These are phyloP conservation scores for Sporothrix brunneoviolacea DNA, from an alignment of 2,329 filamentous ascomycete genomes.

Conservation along the genomic window DNA sequence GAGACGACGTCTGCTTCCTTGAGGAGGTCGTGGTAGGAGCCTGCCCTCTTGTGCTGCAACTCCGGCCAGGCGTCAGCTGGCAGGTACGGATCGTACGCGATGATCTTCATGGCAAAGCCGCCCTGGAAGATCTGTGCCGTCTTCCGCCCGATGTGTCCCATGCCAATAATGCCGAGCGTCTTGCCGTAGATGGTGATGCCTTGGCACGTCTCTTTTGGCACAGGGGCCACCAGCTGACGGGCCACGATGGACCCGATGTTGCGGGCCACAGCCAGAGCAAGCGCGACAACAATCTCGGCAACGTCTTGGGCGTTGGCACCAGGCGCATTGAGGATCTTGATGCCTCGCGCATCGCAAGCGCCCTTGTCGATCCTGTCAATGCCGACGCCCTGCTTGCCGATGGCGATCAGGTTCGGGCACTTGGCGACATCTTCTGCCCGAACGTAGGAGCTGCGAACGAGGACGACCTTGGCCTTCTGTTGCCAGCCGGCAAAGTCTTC, in stretches of 20 bases:
- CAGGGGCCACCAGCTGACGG: slow-evolving; percentile 20
- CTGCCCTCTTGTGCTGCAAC: too few species aligned
- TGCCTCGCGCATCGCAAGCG: slow-evolving; percentile 19
- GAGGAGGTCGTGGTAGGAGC: slow-evolving; percentile 28
- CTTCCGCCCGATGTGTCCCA: slow-evolving; percentile 30
- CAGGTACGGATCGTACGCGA: slow-evolving; percentile 31
- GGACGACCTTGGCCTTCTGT: background rate
- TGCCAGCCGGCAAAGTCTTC: background rate
- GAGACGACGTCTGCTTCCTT: slow-evolving; percentile 27
- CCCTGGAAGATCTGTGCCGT: slow-evolving; percentile 30
- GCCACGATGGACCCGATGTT: slow-evolving; percentile 23
- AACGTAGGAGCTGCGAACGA: slow-evolving; percentile 5
- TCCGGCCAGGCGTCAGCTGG: slow-evolving; percentile 20
- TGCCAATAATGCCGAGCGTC: slow-evolving; percentile 31
- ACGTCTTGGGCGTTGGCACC: slow-evolving; percentile 27
- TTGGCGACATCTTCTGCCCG: slow-evolving; percentile 9
- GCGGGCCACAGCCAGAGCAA: slow-evolving; percentile 26
- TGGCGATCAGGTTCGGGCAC: slow-evolving; percentile 18
- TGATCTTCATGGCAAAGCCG: slow-evolving; percentile 24
- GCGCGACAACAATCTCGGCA: slow-evolving; percentile 27
- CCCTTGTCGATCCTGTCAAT: slow-evolving; percentile 26
- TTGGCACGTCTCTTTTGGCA: background rate
- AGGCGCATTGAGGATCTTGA: slow-evolving; percentile 23
- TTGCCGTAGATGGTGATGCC: slow-evolving; percentile 26
- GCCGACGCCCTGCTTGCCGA: slow-evolving; percentile 27